Percentiles rank a stretch among this genome's conserved stretches.
Conservation (phyloP, 495 filamentous ascomycete species). For the Neohortaea acidophila region DNA sequence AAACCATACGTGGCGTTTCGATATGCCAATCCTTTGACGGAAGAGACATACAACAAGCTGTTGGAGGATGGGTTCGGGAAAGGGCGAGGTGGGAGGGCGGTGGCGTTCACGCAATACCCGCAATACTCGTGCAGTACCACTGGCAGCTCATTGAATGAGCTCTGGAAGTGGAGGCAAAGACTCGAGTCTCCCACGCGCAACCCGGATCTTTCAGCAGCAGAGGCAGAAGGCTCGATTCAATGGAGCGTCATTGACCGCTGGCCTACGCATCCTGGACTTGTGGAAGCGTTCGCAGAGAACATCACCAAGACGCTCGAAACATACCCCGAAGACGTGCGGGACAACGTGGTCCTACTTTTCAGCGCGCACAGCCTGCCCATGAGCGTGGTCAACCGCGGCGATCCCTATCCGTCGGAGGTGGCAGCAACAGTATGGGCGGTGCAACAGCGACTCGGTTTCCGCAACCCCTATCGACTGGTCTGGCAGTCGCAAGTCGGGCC, state of each 20-base stretch:
- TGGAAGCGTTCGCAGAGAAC: slow-evolving; percentile 81
- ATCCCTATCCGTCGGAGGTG: slow-evolving; percentile 93
- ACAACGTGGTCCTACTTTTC: slow-evolving; percentile 74
- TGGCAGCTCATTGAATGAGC: slow-evolving; percentile 85
- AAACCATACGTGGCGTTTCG: slow-evolving; percentile 99
- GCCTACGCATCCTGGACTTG: slow-evolving; percentile 78
- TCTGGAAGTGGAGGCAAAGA: slow-evolving; percentile 90
- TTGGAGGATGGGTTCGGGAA: slow-evolving; percentile 78
- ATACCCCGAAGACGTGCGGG: slow-evolving; percentile 64
- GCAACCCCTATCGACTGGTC: slow-evolving; percentile 80
- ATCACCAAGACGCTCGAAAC: slow-evolving; percentile 67
- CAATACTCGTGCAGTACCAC: slow-evolving; percentile 99
- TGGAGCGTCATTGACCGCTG: slow-evolving; percentile 99
- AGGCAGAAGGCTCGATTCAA: slow-evolving; percentile 51
- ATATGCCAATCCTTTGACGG: slow-evolving; percentile 85
- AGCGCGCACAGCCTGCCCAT: slow-evolving; percentile 94
- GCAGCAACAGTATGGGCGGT: slow-evolving; percentile 95
- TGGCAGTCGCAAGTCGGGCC: slow-evolving; percentile 99
- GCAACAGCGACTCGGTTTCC: slow-evolving; percentile 72
- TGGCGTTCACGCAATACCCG: slow-evolving; percentile 97
- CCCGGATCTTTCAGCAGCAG: slow-evolving; percentile 22
- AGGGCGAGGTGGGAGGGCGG: slow-evolving; percentile 74
- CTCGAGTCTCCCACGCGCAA: slow-evolving; percentile 43
- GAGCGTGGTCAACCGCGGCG: slow-evolving; percentile 88
- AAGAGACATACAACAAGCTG: slow-evolving; percentile 72